Conservation (phyloP, 2,329 filamentous ascomycete species). For the Xylariaceae sp. region DNA sequence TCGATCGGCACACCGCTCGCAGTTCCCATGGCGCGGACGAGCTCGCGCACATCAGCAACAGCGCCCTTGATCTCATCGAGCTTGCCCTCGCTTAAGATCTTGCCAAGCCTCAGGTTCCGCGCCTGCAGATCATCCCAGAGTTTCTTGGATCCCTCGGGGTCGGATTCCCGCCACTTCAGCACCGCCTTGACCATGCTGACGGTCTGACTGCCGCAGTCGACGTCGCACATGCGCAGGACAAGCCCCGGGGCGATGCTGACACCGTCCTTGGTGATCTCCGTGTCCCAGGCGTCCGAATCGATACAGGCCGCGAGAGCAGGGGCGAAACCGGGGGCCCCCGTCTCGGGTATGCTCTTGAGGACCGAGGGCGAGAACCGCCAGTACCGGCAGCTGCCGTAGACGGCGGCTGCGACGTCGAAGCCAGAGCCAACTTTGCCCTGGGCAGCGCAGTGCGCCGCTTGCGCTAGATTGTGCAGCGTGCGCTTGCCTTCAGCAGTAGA, state of each 20-base stretch:
- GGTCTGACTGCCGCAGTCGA: constrained; percentile 89
- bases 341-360: constrained; percentile 62
- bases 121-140: constrained; percentile 75
- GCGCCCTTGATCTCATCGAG: constrained; percentile 42
- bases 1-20: constrained; percentile 81
- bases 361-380: constrained; percentile 83
- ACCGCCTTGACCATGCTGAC: constrained; percentile 95
- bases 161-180: constrained; percentile 70
- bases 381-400: constrained; percentile 89
- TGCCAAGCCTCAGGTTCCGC: constrained; percentile 68
- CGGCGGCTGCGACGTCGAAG: constrained; percentile 90
- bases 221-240: constrained; percentile 87
- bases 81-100: constrained; percentile 48
- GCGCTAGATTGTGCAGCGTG: constrained; percentile 84
- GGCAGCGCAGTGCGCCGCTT: constrained; percentile 89
- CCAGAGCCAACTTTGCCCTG: constrained; percentile 96
- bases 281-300: constrained; percentile 69
- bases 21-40: constrained; percentile 73
- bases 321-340: constrained; percentile 64
- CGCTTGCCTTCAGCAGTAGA: constrained; percentile 48
- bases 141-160: constrained; percentile 58
- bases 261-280: constrained; percentile 65
- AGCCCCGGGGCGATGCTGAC: constrained; percentile 70
- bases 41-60: constrained; percentile 50
- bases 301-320: constrained; percentile 62